Evolutionary conservation across 495 filamentous ascomycete species (phyloP), one percentile per base, ranked within the genome.

Genomic region (Chlorociboria aeruginascens): DNA sequence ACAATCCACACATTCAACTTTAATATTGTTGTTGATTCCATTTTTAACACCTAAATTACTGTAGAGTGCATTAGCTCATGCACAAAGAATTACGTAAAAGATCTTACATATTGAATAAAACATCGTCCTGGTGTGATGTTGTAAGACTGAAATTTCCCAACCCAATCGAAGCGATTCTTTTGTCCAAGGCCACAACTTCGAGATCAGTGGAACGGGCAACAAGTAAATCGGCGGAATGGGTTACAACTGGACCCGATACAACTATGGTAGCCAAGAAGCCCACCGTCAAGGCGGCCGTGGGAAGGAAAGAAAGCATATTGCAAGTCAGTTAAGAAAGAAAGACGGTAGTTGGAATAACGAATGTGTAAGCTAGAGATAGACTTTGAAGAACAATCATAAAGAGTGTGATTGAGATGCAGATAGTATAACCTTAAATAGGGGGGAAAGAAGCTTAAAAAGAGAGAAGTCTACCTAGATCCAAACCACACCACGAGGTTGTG

Each of bases 1-100:
- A 32, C 52, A 54, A 20, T 54, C 52, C 4, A 54, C 36, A 39
- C 52, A 54, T n/a, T 39, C 46, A 7, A 50, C 31, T 31, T 36
- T 31, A 7, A 54, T 12, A 0, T 32, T 8, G 14, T 25, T 17
- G 25, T 25, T 29, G 8, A 36, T 29, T 41, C 40, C 29, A 32
- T 25, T 4, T 4, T 25, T 25, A 25, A 25, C 20, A 25, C 20
- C 20, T 25, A 25, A 4, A 25, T 25, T 25, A 25, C 20, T 25
- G 20, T 25, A 25, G 4, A 25, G 20, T 25, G 1, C 4, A 25
- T 25, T 25, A 25, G 20, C 1, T 25, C 1, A 25, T 25, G 20
- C 20, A 25, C 20, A 2, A 4, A 25, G 20, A 4, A 25, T 25
- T 25, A 14, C 7, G 14, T 7, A 16, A 17, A 33, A 31, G 35